A percentile compares a stretch with the other conserved stretches of the same genome.
Conservation (phyloP, 1,284 basidiomycete genomes). For the Microbotryomycetes sp. region DNA sequence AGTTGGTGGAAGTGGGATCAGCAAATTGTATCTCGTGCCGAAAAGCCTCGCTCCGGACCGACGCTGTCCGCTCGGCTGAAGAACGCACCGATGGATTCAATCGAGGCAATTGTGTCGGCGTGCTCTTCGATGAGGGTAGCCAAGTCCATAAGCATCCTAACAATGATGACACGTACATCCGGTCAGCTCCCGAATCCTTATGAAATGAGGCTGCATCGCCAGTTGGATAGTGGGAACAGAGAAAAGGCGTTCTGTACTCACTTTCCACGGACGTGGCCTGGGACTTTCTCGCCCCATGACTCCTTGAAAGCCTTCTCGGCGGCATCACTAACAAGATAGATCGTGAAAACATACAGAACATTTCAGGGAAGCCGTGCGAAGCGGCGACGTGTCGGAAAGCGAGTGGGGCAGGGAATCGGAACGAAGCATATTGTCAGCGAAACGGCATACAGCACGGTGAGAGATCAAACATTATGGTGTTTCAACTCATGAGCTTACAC, state of each 20-base stretch:
- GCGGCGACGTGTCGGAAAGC: no score
- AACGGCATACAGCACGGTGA: background rate
- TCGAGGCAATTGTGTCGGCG: slow-evolving; percentile 63
- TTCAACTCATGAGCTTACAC: slow-evolving; percentile 16
- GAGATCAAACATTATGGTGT: background rate
- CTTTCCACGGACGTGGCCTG: slow-evolving; percentile 59
- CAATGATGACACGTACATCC: background rate
- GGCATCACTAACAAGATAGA: slow-evolving; percentile 67
- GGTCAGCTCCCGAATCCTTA: no score
- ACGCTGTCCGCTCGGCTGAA: background rate
- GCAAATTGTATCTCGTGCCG: background rate
- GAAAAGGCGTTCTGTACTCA: slow-evolving; percentile 43
- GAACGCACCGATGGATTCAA: slow-evolving; percentile 54
- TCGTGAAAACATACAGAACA: slow-evolving; percentile 46
- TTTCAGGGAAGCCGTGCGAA: background rate
- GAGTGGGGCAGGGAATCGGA: background rate
- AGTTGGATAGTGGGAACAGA: background rate
- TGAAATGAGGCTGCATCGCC: no score
- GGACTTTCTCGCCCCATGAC: slow-evolving; percentile 67
- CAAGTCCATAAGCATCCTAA: slow-evolving; percentile 57
- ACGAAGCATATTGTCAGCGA: background rate
- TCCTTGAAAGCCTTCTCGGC: slow-evolving; percentile 71
- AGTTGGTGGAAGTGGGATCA: background rate
- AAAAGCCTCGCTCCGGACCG: background rate
- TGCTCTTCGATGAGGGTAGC: slow-evolving; percentile 66